A percentile compares a stretch with the other conserved stretches of the same genome.
phyloP scores from a whole-genome alignment of 495 filamentous ascomycete genomes.

The Umbilicaria muhlenbergii region DNA sequence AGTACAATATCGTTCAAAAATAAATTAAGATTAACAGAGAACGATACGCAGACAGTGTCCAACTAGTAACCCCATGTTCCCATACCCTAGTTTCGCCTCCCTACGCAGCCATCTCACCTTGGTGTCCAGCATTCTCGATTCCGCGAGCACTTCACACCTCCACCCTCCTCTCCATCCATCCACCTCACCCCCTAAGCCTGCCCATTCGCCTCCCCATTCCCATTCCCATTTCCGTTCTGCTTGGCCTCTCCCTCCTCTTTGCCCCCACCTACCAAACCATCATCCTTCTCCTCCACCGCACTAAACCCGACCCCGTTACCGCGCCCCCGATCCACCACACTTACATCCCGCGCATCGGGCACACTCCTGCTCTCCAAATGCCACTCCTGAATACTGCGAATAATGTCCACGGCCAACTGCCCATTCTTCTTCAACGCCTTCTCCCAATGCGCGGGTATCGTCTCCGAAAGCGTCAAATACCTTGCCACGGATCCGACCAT shows the following conservation, averaged over 20 bases:
- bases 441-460: constrained; percentile 31
- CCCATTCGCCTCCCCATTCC: too few species aligned
- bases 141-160: too few species aligned
- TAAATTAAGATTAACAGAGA: too few species aligned
- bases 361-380: constrained; percentile 22
- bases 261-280: constrained; percentile 9
- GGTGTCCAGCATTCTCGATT: too few species aligned
- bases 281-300: constrained; percentile 13
- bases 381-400: constrained; percentile 31
- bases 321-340: constrained; percentile 14
- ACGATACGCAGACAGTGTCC: too few species aligned
- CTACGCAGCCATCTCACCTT: too few species aligned
- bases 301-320: constrained; percentile 17
- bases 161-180: too few species aligned
- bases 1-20: too few species aligned
- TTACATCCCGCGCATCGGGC: constrained; percentile 28
- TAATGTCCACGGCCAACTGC: constrained; percentile 31
- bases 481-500: constrained; percentile 27
- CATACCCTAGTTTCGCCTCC: too few species aligned
- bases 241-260: constrained; percentile 11
- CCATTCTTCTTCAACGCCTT: constrained; percentile 32
- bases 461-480: constrained; percentile 21
- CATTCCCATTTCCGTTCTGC: constrained; percentile 2
- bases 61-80: too few species aligned
- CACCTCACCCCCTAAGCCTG: too few species aligned